Evolutionary conservation across 2,329 filamentous ascomycete genomes (phyloP).

Genomic region (Pseudogymnoascus sp.): DNA sequence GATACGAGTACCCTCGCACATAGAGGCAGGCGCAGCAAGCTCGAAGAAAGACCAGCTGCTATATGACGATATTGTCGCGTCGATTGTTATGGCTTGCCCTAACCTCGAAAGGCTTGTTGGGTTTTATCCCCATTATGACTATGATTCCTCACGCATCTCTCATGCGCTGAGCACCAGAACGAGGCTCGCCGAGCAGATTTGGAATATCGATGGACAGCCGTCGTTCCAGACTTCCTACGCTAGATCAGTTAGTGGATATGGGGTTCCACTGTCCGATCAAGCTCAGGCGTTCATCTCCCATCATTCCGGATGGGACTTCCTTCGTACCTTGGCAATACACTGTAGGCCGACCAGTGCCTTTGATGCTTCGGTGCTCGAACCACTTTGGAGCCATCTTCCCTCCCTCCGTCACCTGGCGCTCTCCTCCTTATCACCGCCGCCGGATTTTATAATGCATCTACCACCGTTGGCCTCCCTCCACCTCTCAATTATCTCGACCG

Average conservation of each 20-base stretch:
- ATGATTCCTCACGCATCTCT: constrained; percentile 49
- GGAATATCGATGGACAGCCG: constrained; percentile 39
- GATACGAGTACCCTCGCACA: constrained; percentile 47
- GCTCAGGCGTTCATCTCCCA: constrained; percentile 41
- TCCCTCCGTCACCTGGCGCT: constrained; percentile 52
- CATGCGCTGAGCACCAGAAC: constrained; percentile 52
- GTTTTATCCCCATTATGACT: constrained; percentile 46
- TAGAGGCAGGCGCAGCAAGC: constrained; percentile 29
- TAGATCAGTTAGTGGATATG: constrained; percentile 26
- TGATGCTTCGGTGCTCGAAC: constrained; percentile 44
- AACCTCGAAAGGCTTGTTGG: constrained; percentile 54
- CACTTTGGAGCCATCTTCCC: constrained; percentile 44
- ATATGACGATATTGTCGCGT: constrained; percentile 52
- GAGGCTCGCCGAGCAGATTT: constrained; percentile 51
- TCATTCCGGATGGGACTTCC: constrained; percentile 48
- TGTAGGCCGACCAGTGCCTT: constrained; percentile 49
- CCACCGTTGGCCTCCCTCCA: constrained; percentile 49
- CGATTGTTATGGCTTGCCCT: constrained; percentile 57
- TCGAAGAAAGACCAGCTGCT: constrained; percentile 33
- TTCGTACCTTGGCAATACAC: constrained; percentile 51
- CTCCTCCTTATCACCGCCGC: constrained; percentile 44
- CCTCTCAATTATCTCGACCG: constrained; percentile 48
- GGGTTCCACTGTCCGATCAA: constrained; percentile 35
- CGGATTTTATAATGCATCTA: constrained; percentile 30
- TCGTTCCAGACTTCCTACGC: background rate